phyloP scores from a whole-genome alignment of 139 green algal genomes.

The Chlorella ohadii region DNA sequence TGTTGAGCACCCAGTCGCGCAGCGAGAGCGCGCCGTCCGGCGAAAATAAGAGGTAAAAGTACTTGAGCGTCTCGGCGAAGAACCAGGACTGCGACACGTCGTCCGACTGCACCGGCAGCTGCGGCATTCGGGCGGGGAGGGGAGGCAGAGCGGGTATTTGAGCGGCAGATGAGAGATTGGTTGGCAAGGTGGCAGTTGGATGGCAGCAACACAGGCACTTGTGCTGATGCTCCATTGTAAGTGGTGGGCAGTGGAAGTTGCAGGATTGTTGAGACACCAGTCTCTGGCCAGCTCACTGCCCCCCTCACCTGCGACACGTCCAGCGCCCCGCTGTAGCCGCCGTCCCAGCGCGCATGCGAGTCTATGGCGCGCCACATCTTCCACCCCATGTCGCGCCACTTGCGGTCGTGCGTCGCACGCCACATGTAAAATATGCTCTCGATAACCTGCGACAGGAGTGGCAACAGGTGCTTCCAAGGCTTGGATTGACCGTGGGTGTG shows the following conservation, averaged over 20 bases:
- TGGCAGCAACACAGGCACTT: too few species aligned
- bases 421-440: conserved; percentile 80
- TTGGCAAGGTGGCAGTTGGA: background rate
- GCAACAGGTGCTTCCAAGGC: too few species aligned
- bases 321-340: conserved; percentile 68
- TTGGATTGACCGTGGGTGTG: too few species aligned
- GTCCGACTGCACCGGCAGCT: conserved; percentile 54
- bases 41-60: conserved; percentile 82
- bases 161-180: background rate
- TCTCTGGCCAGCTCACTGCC: too few species aligned
- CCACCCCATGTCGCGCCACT: conserved; percentile 79
- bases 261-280: too few species aligned
- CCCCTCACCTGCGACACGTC: too few species aligned
- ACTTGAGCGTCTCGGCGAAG: conserved; percentile 84
- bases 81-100: conserved; percentile 80
- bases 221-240: too few species aligned
- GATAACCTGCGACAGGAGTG: conserved; percentile 23
- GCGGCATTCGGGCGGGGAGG: background rate
- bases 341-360: conserved; percentile 52
- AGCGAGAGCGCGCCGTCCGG: conserved; percentile 56
- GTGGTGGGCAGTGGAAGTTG: too few species aligned
- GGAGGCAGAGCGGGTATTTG: background rate
- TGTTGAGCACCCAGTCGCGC: conserved; percentile 85
- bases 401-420: conserved; percentile 65
- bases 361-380: conserved; percentile 70